Evolutionary conservation across 108 stramenopile species (phyloP).

Genomic region (Chaetoceros tenuissimus): DNA sequence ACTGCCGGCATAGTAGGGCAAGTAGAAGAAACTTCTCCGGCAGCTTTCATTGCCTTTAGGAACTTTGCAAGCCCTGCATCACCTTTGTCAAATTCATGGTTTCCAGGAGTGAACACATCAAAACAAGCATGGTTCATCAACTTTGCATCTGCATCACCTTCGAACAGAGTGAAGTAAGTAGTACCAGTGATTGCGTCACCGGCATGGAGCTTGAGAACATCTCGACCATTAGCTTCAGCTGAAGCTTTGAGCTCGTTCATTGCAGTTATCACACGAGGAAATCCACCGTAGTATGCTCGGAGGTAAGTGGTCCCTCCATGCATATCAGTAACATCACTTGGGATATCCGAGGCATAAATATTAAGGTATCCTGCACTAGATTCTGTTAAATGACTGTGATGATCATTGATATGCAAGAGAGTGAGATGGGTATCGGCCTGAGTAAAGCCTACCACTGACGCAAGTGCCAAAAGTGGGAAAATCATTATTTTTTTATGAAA

Average conservation of each 20-base stretch:
- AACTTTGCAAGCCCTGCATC: conserved; percentile 31
- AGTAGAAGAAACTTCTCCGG: not conserved
- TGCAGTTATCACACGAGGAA: conserved; percentile 7
- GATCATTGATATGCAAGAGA: conserved; percentile 41
- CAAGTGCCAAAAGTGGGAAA: no score
- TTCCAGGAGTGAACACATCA: conserved; percentile 38
- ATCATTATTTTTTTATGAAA: no score
- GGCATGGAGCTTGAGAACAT: conserved; percentile 42
- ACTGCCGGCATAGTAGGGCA: not conserved
- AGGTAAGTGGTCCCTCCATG: conserved; percentile 3
- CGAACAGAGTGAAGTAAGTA: conserved; percentile 30
- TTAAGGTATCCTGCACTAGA: conserved; percentile 6
- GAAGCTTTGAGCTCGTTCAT: conserved; percentile 9
- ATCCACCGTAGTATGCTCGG: conserved; percentile 19
- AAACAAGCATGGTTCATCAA: conserved; percentile 33
- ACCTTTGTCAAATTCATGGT: conserved; percentile 56
- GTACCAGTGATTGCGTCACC: conserved; percentile 52
- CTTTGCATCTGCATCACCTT: conserved; percentile 28
- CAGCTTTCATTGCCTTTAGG: not conserved
- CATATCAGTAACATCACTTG: conserved; percentile 2
- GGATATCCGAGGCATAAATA: conserved; percentile 2
- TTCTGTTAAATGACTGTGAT: conserved; percentile 32
- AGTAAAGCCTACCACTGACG: not conserved
- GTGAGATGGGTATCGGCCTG: conserved; percentile 4
- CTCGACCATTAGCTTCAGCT: conserved; percentile 1